phyloP scores from a whole-genome alignment of 2,329 filamentous ascomycete species.

The Colletotrichum echinochloae region DNA sequence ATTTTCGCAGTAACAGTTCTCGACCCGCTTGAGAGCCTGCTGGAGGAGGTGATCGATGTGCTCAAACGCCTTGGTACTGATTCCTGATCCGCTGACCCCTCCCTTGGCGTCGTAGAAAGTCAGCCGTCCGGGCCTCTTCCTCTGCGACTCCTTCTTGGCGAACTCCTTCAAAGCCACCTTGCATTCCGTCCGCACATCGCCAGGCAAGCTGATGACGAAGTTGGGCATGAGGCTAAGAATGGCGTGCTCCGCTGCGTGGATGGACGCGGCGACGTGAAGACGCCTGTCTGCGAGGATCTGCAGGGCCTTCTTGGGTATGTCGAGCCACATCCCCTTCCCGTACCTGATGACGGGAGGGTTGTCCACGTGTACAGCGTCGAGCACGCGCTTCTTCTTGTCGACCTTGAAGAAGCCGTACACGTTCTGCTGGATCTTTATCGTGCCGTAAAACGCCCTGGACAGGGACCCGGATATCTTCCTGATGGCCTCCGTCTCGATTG shows the following conservation, averaged over 20 bases:
- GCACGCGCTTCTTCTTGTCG: constrained; percentile 84
- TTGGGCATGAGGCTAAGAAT: constrained; percentile 88
- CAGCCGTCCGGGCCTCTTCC: constrained; percentile 87
- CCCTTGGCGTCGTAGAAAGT: constrained; percentile 98
- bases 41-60: constrained; percentile 83
- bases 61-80: constrained; percentile 93
- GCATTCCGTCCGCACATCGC: constrained; percentile 94
- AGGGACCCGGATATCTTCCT: constrained; percentile 73
- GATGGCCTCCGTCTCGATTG: constrained; percentile 90
- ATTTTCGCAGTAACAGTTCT: constrained; percentile 79
- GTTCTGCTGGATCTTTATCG: constrained; percentile 85
- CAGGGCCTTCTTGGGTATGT: constrained; percentile 83
- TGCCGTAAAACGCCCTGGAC: constrained; percentile 84
- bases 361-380: constrained; percentile 93
- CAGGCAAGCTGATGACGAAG: constrained; percentile 89
- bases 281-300: constrained; percentile 79
- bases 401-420: constrained; percentile 98
- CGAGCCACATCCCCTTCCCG: constrained; percentile 95
- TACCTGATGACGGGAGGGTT: constrained; percentile 89
- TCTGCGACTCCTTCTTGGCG: constrained; percentile 72
- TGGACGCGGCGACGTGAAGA: constrained; percentile 87
- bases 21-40: constrained; percentile 81
- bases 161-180: constrained; percentile 92
- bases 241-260: constrained; percentile 95
- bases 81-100: constrained; percentile 83